Conservation (phyloP, 2,329 filamentous ascomycete species). For the Ambrosiella cleistominuta region DNA sequence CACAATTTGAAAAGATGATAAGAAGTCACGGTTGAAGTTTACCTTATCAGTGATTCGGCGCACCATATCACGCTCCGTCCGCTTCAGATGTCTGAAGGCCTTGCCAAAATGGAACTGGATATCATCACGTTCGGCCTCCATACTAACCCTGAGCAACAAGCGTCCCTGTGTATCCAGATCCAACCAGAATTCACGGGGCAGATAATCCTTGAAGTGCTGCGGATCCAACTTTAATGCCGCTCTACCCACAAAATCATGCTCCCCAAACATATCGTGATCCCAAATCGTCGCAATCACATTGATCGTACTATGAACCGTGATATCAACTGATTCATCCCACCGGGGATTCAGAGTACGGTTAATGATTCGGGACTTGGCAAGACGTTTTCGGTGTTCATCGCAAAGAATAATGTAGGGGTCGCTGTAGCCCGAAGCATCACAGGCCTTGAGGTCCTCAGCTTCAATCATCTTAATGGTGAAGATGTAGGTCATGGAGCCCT, state of each 20-base stretch:
- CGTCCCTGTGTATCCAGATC: slow-evolving; percentile 91
- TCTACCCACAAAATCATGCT: slow-evolving; percentile 91
- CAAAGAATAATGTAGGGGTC: slow-evolving; percentile 95
- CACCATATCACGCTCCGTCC: slow-evolving; percentile 95
- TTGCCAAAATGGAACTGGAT: slow-evolving; percentile 98
- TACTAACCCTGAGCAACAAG: slow-evolving; percentile 76
- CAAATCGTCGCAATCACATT: slow-evolving; percentile 95
- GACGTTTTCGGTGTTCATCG: slow-evolving; percentile 92
- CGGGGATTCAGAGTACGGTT: slow-evolving; percentile 80
- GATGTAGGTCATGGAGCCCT: slow-evolving; percentile 71
- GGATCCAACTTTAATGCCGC: slow-evolving; percentile 98
- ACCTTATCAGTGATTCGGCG: slow-evolving; percentile 96
- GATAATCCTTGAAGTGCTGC: slow-evolving; percentile 88
- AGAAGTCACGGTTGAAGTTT: slow-evolving; percentile 13
- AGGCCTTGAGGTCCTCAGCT: slow-evolving; percentile 94
- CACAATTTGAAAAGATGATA: background rate
- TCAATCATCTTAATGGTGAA: slow-evolving; percentile 99
- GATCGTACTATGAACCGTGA: slow-evolving; percentile 76
- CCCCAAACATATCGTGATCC: slow-evolving; percentile 95
- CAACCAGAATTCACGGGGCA: slow-evolving; percentile 93
- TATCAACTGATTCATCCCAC: slow-evolving; percentile 95
- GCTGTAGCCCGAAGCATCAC: slow-evolving; percentile 81
- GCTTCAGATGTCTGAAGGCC: slow-evolving; percentile 84
- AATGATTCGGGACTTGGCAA: slow-evolving; percentile 86
- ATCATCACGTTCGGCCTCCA: slow-evolving; percentile 96